A percentile compares a stretch with the other conserved stretches of the same genome.
phyloP scores from a whole-genome alignment of 129 eudicot species.

The Pittosporum tobira region DNA sequence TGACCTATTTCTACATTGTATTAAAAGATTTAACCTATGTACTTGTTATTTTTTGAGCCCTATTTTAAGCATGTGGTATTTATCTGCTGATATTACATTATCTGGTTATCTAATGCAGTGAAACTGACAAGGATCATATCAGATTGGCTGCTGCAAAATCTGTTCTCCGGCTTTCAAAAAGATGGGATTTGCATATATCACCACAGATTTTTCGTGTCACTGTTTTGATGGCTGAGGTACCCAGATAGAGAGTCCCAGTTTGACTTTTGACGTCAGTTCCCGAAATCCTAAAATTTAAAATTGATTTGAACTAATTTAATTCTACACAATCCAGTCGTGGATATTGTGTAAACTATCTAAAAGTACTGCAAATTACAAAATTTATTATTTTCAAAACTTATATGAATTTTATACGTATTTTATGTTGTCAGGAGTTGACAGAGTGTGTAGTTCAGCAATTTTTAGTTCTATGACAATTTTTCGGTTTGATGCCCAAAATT shows the following conservation, averaged over 20 bases:
- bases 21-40: too few species aligned
- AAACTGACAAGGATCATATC: conserved; percentile 41
- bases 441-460: too few species aligned
- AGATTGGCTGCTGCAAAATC: conserved; percentile 86
- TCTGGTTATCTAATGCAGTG: conserved; percentile 31
- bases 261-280: too few species aligned
- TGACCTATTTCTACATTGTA: background rate
- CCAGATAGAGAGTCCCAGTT: too few species aligned
- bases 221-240: conserved; percentile 68
- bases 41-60: background rate
- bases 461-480: background rate
- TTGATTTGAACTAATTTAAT: too few species aligned
- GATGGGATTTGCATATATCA: conserved; percentile 86
- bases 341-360: too few species aligned
- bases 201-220: conserved; percentile 62
- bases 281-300: too few species aligned
- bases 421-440: too few species aligned
- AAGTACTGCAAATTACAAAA: too few species aligned
- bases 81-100: background rate
- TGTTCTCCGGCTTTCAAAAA: conserved; percentile 75
- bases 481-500: conserved; percentile 9
- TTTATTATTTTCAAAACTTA: too few species aligned
- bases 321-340: too few species aligned
- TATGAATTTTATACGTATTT: too few species aligned
- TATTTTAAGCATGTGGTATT: background rate